Percentiles rank a stretch among this genome's conserved stretches.
Conservation (phyloP, 148 eudicot genomes). For the Bassia scoparia region DNA sequence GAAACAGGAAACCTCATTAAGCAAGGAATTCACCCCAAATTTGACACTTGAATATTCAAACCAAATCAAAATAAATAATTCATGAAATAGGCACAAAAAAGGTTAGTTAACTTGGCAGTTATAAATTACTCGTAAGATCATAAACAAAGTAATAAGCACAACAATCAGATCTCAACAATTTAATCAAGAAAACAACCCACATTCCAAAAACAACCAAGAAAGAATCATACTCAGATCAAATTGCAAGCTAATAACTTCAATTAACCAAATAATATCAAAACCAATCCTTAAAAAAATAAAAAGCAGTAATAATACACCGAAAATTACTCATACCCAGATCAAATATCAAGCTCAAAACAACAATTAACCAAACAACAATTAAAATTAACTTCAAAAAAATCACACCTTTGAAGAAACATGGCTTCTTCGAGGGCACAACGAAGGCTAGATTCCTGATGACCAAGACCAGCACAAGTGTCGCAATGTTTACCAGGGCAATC, state of each 20-base stretch:
- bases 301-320: no score
- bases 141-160: not conserved
- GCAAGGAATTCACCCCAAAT: not conserved
- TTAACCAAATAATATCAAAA: not conserved
- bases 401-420: slow-evolving; percentile 66
- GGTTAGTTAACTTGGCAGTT: not conserved
- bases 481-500: slow-evolving; percentile 98
- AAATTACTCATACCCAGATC: slow-evolving; percentile 8
- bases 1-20: not conserved
- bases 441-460: slow-evolving; percentile 97
- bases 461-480: slow-evolving; percentile 75
- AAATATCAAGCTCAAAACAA: slow-evolving; percentile 4
- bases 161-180: not conserved
- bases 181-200: slow-evolving; percentile 2
- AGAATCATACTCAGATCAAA: slow-evolving; percentile 11
- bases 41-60: not conserved
- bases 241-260: slow-evolving; percentile 1
- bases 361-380: not conserved
- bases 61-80: not conserved
- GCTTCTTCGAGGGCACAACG: slow-evolving; percentile 98
- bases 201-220: not conserved
- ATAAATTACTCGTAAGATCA: not conserved
- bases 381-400: not conserved
- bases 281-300: not conserved
- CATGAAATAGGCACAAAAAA: not conserved